Conservation (phyloP, 2,329 filamentous ascomycete genomes). For the Pseudocercospora cruenta region DNA sequence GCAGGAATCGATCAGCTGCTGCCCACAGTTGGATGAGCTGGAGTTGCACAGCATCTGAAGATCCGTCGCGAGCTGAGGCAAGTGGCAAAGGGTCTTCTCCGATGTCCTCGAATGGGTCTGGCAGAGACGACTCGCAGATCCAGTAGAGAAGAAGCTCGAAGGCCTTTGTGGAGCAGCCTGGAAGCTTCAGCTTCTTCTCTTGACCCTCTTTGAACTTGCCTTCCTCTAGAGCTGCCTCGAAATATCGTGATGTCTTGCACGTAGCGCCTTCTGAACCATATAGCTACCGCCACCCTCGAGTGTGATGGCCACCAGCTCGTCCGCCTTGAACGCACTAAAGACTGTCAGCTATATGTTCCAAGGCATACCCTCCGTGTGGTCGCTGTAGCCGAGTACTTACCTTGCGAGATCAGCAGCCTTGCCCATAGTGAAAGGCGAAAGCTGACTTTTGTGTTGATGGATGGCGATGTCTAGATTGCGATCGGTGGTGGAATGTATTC, state of each 20-base stretch:
- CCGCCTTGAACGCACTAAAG: no score
- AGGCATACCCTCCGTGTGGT: no score
- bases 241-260: neutral
- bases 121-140: neutral
- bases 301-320: no score
- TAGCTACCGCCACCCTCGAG: neutral
- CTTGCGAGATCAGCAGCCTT: no score
- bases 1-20: neutral
- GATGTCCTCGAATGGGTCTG: neutral
- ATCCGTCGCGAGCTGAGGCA: neutral
- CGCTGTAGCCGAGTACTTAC: no score
- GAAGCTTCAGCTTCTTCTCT: neutral
- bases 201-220: neutral
- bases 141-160: slow-evolving; percentile 4
- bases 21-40: neutral
- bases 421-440: no score
- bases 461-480: no score
- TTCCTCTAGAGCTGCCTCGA: neutral
- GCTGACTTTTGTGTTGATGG: no score
- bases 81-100: neutral
- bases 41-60: neutral
- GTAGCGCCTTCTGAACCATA: neutral
- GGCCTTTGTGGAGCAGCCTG: neutral
- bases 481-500: no score
- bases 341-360: no score